Conservation (phyloP, 2,329 filamentous ascomycete species). For the Thermothelomyces thermophilus region DNA sequence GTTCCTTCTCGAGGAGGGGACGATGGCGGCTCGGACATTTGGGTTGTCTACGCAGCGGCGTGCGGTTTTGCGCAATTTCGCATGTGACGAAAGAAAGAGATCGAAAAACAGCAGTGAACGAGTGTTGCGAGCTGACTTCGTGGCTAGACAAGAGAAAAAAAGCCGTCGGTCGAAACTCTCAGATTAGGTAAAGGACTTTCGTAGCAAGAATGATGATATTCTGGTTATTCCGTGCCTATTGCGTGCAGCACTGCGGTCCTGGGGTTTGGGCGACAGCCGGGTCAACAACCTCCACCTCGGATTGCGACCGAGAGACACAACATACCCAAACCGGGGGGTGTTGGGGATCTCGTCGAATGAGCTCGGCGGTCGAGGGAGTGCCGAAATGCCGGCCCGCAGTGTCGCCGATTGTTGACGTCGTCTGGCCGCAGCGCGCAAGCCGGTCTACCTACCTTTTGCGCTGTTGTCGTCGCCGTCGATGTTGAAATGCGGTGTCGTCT, state of each 20-base stretch:
- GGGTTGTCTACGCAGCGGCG: conserved; percentile 16
- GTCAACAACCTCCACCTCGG: conserved; percentile 16
- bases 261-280: neutral
- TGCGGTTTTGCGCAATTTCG: conserved; percentile 12
- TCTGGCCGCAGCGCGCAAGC: conserved; percentile 12
- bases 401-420: conserved; percentile 12
- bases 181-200: neutral
- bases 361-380: neutral
- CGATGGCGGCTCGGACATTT: conserved; percentile 55
- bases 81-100: conserved; percentile 17
- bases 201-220: neutral
- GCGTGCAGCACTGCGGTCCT: conserved; percentile 9
- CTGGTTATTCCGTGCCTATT: neutral
- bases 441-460: conserved; percentile 18
- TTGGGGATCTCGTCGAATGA: conserved; percentile 3
- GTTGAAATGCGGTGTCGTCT: conserved; percentile 15
- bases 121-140: conserved; percentile 3
- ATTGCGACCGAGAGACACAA: conserved; percentile 7
- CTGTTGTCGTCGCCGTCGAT: conserved; percentile 18
- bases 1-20: conserved; percentile 52
- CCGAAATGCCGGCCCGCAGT: conserved; percentile 1
- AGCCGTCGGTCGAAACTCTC: conserved; percentile 15
- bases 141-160: conserved; percentile 7
- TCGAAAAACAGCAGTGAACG: conserved; percentile 9
- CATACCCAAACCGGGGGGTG: conserved; percentile 8